Evolutionary conservation across 495 filamentous ascomycete species (phyloP).

Genomic region (Hypomontagnella monticulosa): DNA sequence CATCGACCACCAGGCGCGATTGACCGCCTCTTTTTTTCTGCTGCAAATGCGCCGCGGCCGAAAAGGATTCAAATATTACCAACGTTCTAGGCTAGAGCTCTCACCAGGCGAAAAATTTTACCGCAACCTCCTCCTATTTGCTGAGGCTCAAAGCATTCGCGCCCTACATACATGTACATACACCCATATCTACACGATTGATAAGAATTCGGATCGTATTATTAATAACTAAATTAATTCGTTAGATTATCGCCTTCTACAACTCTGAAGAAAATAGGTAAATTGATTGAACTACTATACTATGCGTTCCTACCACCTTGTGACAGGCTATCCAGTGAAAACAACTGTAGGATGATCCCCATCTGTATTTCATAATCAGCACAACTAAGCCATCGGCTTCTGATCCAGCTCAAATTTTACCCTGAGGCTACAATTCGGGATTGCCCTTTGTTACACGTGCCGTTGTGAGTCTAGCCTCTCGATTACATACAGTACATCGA

Average conservation of each 20-base stretch:
- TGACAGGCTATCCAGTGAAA: too few species aligned
- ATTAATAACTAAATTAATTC: too few species aligned
- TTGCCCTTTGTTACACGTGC: background rate
- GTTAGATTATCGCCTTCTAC: too few species aligned
- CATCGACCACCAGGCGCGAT: conserved; percentile 15
- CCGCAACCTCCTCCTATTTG: conserved; percentile 2
- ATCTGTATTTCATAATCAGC: too few species aligned
- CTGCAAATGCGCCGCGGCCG: conserved; percentile 11
- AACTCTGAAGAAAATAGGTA: too few species aligned
- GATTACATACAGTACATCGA: conserved; percentile 6
- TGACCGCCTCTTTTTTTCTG: conserved; percentile 32
- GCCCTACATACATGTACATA: background rate
- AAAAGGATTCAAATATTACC: background rate
- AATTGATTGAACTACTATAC: too few species aligned
- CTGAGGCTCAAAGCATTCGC: background rate
- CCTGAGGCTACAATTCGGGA: background rate
- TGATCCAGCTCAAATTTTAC: too few species aligned
- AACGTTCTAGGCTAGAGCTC: conserved; percentile 21
- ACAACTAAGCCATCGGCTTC: too few species aligned
- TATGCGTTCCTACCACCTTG: too few species aligned
- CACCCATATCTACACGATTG: too few species aligned
- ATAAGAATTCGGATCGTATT: too few species aligned
- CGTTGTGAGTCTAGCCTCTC: background rate
- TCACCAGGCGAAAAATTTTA: background rate
- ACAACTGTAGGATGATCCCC: too few species aligned